These are phyloP conservation scores for Rauvolfia tetraphylla DNA, from an alignment of 257 asterid genomes.

Conservation along the genomic window DNA sequence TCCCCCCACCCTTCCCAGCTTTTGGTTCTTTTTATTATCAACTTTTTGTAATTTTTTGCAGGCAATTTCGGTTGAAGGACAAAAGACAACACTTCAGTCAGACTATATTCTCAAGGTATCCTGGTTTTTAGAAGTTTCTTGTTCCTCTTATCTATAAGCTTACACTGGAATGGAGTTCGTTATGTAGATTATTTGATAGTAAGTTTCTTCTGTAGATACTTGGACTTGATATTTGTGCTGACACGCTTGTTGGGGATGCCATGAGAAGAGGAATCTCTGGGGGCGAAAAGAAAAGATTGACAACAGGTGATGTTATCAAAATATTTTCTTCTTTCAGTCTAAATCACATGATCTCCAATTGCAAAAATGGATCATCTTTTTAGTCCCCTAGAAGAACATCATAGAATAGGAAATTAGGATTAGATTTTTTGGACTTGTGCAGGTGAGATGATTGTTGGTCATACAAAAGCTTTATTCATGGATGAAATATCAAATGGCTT, in stretches of 20 bases:
- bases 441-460: slow-evolving; percentile 63
- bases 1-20: too few relatives aligned
- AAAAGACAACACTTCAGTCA: slow-evolving; percentile 43
- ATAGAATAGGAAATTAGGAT: not conserved
- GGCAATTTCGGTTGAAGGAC: slow-evolving; percentile 54
- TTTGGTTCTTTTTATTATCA: too few relatives aligned
- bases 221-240: slow-evolving; percentile 55
- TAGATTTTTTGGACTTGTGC: not conserved
- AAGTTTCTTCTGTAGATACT: slow-evolving; percentile 33
- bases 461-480: slow-evolving; percentile 54
- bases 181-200: not conserved
- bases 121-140: not conserved
- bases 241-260: slow-evolving; percentile 45
- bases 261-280: slow-evolving; percentile 59
- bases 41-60: not conserved
- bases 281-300: slow-evolving; percentile 58
- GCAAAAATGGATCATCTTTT: not conserved
- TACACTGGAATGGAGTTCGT: not conserved
- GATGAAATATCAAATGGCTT: slow-evolving; percentile 59
- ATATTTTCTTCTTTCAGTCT: not conserved
- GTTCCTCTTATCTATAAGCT: not conserved
- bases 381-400: not conserved
- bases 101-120: slow-evolving; percentile 50
- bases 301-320: slow-evolving; percentile 34
- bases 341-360: not conserved